These are phyloP conservation scores for Neofusicoccum sp. DNA, from an alignment of 2,329 filamentous ascomycete species.

Conservation along the genomic window DNA sequence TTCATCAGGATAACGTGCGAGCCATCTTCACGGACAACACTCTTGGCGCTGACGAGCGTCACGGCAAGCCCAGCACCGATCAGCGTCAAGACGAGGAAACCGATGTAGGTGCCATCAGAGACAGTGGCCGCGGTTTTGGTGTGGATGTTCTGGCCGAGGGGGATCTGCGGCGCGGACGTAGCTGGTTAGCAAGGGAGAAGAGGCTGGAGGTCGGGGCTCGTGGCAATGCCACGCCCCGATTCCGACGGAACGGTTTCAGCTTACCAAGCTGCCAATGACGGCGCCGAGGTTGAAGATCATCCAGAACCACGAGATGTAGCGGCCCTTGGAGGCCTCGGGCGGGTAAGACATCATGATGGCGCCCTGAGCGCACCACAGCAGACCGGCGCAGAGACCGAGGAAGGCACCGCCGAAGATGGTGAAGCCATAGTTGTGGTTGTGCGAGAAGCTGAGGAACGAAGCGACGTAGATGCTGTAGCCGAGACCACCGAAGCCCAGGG, in stretches of 20 bases:
- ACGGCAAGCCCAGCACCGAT: slow-evolving; percentile 68
- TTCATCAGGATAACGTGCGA: slow-evolving; percentile 83
- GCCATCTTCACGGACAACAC: slow-evolving; percentile 73
- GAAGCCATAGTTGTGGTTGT: slow-evolving; percentile 66
- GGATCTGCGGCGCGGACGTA: slow-evolving; percentile 50
- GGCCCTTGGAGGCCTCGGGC: slow-evolving; percentile 74
- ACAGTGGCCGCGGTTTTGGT: slow-evolving; percentile 52
- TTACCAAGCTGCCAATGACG: slow-evolving; percentile 74
- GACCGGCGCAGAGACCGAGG: slow-evolving; percentile 73
- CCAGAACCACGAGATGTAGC: slow-evolving; percentile 91
- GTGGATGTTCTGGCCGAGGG: slow-evolving; percentile 71
- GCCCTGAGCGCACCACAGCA: slow-evolving; percentile 80
- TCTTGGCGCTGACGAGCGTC: slow-evolving; percentile 67
- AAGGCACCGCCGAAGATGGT: slow-evolving; percentile 74
- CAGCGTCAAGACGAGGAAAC: slow-evolving; percentile 81
- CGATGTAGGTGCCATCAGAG: slow-evolving; percentile 80
- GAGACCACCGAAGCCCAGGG: slow-evolving; percentile 69
- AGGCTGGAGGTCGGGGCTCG: slow-evolving; percentile 24
- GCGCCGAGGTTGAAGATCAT: slow-evolving; percentile 91
- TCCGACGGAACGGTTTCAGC: slow-evolving; percentile 28
- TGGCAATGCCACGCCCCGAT: slow-evolving; percentile 29
- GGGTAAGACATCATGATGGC: slow-evolving; percentile 91
- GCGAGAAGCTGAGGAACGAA: slow-evolving; percentile 68
- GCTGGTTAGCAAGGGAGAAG: slow-evolving; percentile 13
- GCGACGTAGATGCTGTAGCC: slow-evolving; percentile 75